Conservation (phyloP, 441 rosid genomes). For the Capsella rubella region DNA sequence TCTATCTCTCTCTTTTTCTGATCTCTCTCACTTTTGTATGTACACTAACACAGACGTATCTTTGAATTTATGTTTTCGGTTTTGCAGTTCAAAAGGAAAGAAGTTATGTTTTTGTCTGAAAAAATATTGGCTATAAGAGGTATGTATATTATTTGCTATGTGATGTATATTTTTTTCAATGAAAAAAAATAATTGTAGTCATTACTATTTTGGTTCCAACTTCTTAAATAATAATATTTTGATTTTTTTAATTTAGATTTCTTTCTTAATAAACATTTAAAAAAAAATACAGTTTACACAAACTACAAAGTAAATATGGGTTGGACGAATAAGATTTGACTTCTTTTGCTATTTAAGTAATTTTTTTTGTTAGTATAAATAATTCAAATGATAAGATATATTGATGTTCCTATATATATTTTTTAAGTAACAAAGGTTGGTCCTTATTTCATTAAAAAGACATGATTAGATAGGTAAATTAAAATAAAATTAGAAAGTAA, state of each 20-base stretch:
- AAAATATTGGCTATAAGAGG: constrained; percentile 24
- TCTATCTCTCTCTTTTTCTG: neutral
- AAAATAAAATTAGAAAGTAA: neutral
- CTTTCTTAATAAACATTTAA: neutral
- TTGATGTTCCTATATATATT: no score
- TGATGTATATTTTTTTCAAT: neutral
- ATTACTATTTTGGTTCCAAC: constrained; percentile 8
- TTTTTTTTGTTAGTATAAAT: no score
- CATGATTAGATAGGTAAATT: neutral
- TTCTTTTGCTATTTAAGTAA: neutral
- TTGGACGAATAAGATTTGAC: neutral
- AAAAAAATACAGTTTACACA: neutral
- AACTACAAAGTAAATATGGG: neutral
- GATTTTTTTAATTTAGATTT: neutral
- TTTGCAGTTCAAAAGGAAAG: constrained; percentile 35
- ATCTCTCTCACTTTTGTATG: constrained; percentile 11
- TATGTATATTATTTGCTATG: neutral
- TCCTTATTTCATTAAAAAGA: neutral
- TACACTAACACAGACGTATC: constrained; percentile 6
- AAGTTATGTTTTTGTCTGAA: constrained; percentile 25
- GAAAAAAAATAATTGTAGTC: neutral
- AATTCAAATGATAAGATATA: neutral
- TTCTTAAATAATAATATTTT: constrained; percentile 4
- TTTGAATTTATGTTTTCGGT: constrained; percentile 22
- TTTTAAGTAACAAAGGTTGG: no score